Evolutionary conservation across 2,329 filamentous ascomycete genomes (phyloP), one percentile per base, ranked within the genome.

Genomic region (Nemania bipapillata): DNA sequence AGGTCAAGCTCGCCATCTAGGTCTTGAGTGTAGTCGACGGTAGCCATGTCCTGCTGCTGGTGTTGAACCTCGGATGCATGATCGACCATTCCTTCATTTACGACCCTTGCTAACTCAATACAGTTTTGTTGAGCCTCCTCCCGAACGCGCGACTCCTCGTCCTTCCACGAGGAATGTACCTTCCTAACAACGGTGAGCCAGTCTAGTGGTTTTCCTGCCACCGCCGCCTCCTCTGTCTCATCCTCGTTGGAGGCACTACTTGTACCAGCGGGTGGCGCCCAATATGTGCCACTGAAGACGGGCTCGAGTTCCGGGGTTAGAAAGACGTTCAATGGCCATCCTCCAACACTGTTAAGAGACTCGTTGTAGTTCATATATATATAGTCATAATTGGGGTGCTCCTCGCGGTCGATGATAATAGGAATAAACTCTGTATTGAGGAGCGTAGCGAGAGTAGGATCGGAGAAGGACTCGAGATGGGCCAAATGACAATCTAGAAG

Each of bases 301-400:
- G 96, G 96, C 77, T 97, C 91, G 28, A 98, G 86, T 73, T 97
- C 91, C 0, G 96, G 94, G 0, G 96, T 99, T 32, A 98, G 86
- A 78, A 99, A 98, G n/a, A 97, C 90, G 77, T 97, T 98, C 69
- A 98, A 83, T 0, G 96, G 96, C 94, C 96, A 98, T 45, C 96
- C 96, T 9, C 94, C 95, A 1, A 89, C 91, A 22, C 92, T 94
- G 66, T 92, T 97, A 11, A 96, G 95, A 1, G 95, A 95, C 79
- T 97, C 94, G 47, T 97, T 91, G 80, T 97, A 99, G 82, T 97
- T 97, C 93, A 97, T 97, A 80, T 98, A 98, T 72, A 98, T 94
- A 70, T 92, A 90, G 77, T 99, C 96, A 72, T 98, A 89, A 77
- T 98, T 94, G 8, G 95, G 95, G 28, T 95, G 90, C 81, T 97